Evolutionary conservation across 2,329 filamentous ascomycete species (phyloP).

Genomic region (Didymella segeticola): DNA sequence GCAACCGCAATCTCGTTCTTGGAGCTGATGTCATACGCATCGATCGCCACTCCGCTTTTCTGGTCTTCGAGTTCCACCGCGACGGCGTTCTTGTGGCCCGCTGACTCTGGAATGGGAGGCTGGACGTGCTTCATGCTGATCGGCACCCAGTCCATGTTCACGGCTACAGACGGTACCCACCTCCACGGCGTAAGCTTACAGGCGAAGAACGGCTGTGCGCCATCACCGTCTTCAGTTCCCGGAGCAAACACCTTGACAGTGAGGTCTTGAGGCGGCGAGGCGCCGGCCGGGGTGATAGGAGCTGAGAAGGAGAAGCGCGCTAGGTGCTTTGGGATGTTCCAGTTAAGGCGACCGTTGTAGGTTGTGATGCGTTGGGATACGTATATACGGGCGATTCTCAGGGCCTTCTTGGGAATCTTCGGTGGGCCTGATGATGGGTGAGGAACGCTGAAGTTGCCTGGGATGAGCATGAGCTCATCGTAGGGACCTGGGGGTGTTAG

Average conservation of each 20-base stretch:
- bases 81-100: conserved; percentile 17
- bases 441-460: conserved; percentile 39
- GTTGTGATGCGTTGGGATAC: conserved; percentile 42
- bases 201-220: conserved; percentile 33
- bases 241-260: conserved; percentile 38
- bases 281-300: conserved; percentile 22
- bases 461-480: conserved; percentile 43
- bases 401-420: conserved; percentile 36
- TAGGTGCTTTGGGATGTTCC: conserved; percentile 47
- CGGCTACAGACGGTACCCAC: conserved; percentile 34
- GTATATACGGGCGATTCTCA: conserved; percentile 42
- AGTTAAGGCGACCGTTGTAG: conserved; percentile 45
- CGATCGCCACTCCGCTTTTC: conserved; percentile 16
- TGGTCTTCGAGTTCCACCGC: conserved; percentile 9
- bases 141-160: conserved; percentile 34
- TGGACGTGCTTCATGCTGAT: conserved; percentile 31
- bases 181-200: conserved; percentile 36
- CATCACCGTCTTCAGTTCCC: conserved; percentile 29
- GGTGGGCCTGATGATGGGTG: conserved; percentile 14
- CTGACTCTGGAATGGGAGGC: conserved; percentile 30
- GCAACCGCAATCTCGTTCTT: conserved; percentile 28
- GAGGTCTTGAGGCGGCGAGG: conserved; percentile 25
- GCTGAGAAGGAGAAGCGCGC: conserved; percentile 44
- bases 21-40: conserved; percentile 31
- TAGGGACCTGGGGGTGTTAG: conserved; percentile 32